Evolutionary conservation across 495 filamentous ascomycete species (phyloP).

Genomic region (Opeltia flavorubescens): DNA sequence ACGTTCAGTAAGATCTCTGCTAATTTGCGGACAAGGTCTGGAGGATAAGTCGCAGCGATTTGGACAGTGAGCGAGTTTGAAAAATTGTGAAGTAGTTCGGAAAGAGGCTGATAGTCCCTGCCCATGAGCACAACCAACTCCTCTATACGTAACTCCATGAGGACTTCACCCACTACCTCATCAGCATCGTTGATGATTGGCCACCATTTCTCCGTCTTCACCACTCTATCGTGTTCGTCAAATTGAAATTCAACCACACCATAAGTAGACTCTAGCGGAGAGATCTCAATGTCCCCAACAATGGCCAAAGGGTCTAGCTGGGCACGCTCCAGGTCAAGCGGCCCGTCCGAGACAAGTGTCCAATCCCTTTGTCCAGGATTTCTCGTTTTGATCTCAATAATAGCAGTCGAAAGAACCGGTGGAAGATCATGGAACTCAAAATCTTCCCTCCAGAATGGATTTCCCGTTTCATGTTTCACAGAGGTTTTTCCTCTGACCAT

Average conservation of each 20-base stretch:
- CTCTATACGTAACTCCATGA: slow-evolving; percentile 70
- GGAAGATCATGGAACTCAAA: slow-evolving; percentile 79
- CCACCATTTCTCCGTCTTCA: slow-evolving; percentile 84
- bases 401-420: slow-evolving; percentile 59
- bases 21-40: slow-evolving; percentile 53
- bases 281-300: slow-evolving; percentile 37
- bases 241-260: slow-evolving; percentile 73
- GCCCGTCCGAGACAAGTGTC: slow-evolving; percentile 34
- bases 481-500: slow-evolving; percentile 78
- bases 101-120: slow-evolving; percentile 70
- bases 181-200: slow-evolving; percentile 59
- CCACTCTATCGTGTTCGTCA: slow-evolving; percentile 65
- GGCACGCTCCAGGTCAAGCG: slow-evolving; percentile 27
- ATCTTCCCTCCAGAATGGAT: slow-evolving; percentile 91
- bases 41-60: slow-evolving; percentile 66
- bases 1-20: slow-evolving; percentile 85
- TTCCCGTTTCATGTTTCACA: slow-evolving; percentile 64
- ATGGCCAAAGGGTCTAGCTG: slow-evolving; percentile 29
- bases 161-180: slow-evolving; percentile 70
- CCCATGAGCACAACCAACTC: slow-evolving; percentile 81
- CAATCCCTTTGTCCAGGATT: slow-evolving; percentile 39
- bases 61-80: slow-evolving; percentile 69
- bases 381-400: slow-evolving; percentile 64
- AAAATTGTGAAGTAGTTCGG: slow-evolving; percentile 75
- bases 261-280: slow-evolving; percentile 42